Evolutionary conservation across 2,329 filamentous ascomycete genomes (phyloP).

Genomic region (Teratosphaeria pseudoeucalypti): DNA sequence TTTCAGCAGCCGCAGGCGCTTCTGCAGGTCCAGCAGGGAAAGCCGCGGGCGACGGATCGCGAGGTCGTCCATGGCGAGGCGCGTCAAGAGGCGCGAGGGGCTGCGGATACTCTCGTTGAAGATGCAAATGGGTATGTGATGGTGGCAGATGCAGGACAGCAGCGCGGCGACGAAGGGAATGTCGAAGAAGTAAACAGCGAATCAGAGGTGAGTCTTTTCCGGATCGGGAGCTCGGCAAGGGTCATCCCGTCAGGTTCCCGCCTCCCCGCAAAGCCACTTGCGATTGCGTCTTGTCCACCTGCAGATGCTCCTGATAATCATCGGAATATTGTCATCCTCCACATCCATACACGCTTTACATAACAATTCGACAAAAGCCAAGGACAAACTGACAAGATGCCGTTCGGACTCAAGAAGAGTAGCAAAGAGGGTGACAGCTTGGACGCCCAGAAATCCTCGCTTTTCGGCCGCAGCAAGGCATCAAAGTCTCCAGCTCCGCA

Average conservation of each 20-base stretch:
- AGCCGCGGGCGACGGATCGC: neutral
- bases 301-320: neutral
- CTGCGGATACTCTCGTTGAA: neutral
- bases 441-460: conserved; percentile 43
- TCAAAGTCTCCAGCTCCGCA: conserved; percentile 37
- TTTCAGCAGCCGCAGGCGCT: neutral
- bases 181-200: neutral
- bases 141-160: neutral
- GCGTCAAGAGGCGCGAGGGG: neutral
- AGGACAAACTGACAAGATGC: conserved; percentile 13
- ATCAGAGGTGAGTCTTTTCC: neutral
- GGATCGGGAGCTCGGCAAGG: neutral
- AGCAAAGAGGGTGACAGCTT: conserved; percentile 43
- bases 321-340: neutral
- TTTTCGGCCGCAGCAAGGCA: conserved; percentile 46
- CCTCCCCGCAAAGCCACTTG: neutral
- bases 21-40: neutral
- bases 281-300: neutral
- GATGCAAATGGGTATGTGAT: neutral
- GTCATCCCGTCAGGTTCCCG: neutral
- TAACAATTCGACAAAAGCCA: neutral
- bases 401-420: conserved; percentile 40
- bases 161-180: neutral
- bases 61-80: neutral
- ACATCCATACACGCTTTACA: neutral